Percentiles rank a stretch among this genome's conserved stretches.
These are phyloP conservation scores for Emiliania huxleyi DNA, from an alignment of 78 protist species.

Conservation along the genomic window DNA sequence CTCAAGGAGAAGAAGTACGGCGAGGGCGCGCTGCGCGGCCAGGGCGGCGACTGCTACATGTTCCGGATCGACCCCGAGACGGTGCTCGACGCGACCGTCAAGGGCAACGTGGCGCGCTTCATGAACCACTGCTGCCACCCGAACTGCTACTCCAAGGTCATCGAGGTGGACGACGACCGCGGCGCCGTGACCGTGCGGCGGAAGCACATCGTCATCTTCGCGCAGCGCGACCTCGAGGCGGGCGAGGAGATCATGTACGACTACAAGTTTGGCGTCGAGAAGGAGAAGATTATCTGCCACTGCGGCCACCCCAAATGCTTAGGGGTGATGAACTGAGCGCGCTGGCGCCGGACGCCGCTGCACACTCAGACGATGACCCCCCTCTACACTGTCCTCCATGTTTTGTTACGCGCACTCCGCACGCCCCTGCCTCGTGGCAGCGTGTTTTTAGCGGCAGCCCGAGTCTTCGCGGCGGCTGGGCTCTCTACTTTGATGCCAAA, in stretches of 20 bases:
- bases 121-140: constrained; percentile 98
- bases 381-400: no score
- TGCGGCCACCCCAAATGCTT: constrained; percentile 79
- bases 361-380: no score
- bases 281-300: constrained; percentile 85
- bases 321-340: constrained; percentile 61
- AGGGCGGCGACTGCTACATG: constrained; percentile 72
- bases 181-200: background rate
- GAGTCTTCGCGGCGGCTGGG: no score
- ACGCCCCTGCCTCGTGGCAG: no score
- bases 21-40: background rate
- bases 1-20: background rate
- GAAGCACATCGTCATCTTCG: constrained; percentile 81
- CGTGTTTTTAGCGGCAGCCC: no score
- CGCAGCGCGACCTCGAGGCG: constrained; percentile 62
- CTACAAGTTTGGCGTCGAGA: constrained; percentile 92
- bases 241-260: constrained; percentile 92
- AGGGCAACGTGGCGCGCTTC: constrained; percentile 91
- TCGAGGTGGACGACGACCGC: constrained; percentile 49
- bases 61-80: constrained; percentile 85
- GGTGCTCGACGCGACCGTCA: constrained; percentile 89
- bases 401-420: no score
- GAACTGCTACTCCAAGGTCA: constrained; percentile 88
- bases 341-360: no score
- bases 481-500: no score